A percentile compares a stretch with the other conserved stretches of the same genome.
phyloP scores from a whole-genome alignment of 306 rosid genomes.

The Leucaena leucocephala region DNA sequence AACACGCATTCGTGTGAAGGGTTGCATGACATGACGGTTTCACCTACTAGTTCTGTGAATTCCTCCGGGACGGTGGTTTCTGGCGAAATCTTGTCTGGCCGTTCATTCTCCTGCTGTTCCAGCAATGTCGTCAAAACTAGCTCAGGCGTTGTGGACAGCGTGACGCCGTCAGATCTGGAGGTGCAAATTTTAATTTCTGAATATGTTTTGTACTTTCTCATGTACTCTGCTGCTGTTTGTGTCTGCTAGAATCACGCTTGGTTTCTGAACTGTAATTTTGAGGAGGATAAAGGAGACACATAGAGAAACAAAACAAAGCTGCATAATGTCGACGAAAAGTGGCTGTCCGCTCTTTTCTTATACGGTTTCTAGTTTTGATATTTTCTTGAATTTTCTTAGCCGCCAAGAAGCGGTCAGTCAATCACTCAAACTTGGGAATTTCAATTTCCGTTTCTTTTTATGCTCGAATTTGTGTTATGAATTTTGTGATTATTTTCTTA shows the following conservation, averaged over 20 bases:
- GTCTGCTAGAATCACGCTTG: neutral
- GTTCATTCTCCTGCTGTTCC: slow-evolving; percentile 53
- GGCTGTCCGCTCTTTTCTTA: neutral
- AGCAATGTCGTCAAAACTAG: slow-evolving; percentile 34
- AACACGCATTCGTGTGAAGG: slow-evolving; percentile 9
- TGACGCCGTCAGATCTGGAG: slow-evolving; percentile 58
- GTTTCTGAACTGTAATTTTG: neutral
- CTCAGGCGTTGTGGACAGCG: slow-evolving; percentile 24
- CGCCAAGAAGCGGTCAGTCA: slow-evolving; percentile 6
- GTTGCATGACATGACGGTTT: neutral
- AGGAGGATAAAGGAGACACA: neutral
- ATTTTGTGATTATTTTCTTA: neutral
- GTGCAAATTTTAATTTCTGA: slow-evolving; percentile 42
- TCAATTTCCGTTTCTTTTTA: neutral
- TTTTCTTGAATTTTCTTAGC: slow-evolving; percentile 29
- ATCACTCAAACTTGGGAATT: neutral
- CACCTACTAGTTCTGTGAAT: slow-evolving; percentile 38
- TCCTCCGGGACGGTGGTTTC: slow-evolving; percentile 31
- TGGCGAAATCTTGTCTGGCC: slow-evolving; percentile 33
- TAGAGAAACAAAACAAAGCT: neutral
- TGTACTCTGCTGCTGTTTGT: slow-evolving; percentile 2
- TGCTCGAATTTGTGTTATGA: slow-evolving; percentile 16
- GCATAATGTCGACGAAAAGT: neutral
- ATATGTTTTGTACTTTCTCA: neutral
- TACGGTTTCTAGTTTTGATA: neutral